These are phyloP conservation scores for Rosa chinensis DNA, from an alignment of 306 rosid species.

Conservation along the genomic window DNA sequence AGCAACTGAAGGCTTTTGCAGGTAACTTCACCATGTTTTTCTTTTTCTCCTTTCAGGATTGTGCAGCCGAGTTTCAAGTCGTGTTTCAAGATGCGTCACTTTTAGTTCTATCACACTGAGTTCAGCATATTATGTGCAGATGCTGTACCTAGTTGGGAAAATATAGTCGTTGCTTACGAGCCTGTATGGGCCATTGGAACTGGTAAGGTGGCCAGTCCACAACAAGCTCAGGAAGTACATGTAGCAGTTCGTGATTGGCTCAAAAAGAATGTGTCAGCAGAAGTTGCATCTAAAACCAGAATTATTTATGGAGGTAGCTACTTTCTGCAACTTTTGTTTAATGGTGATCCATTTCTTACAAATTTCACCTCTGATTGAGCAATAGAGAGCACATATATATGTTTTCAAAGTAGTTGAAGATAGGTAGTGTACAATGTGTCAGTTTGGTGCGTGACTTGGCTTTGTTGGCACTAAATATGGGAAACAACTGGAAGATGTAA, in stretches of 20 bases:
- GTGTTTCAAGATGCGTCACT: neutral
- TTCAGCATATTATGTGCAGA: slow-evolving; percentile 48
- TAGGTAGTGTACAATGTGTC: neutral
- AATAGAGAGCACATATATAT: neutral
- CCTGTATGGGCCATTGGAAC: slow-evolving; percentile 99
- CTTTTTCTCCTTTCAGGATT: slow-evolving; percentile 8
- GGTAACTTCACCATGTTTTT: slow-evolving; percentile 44
- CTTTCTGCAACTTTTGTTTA: slow-evolving; percentile 20
- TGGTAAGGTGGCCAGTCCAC: slow-evolving; percentile 93
- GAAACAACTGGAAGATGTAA: neutral
- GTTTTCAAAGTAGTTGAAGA: neutral
- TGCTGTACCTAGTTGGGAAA: slow-evolving; percentile 91
- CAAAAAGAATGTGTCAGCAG: slow-evolving; percentile 70
- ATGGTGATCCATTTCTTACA: slow-evolving; percentile 9
- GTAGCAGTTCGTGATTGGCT: slow-evolving; percentile 94
- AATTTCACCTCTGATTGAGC: neutral
- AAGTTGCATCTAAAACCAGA: slow-evolving; percentile 89
- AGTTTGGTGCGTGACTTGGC: neutral
- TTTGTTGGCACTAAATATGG: neutral
- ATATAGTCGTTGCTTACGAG: slow-evolving; percentile 91
- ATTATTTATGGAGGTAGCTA: slow-evolving; percentile 92
- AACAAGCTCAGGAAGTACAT: slow-evolving; percentile 99
- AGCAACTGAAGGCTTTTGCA: slow-evolving; percentile 89
- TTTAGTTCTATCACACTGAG: slow-evolving; percentile 14
- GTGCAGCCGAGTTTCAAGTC: neutral